A percentile compares a stretch with the other conserved stretches of the same genome.
Evolutionary conservation across 371 early-diverging fungal species (phyloP).

Genomic region (Mucor racemosus): DNA sequence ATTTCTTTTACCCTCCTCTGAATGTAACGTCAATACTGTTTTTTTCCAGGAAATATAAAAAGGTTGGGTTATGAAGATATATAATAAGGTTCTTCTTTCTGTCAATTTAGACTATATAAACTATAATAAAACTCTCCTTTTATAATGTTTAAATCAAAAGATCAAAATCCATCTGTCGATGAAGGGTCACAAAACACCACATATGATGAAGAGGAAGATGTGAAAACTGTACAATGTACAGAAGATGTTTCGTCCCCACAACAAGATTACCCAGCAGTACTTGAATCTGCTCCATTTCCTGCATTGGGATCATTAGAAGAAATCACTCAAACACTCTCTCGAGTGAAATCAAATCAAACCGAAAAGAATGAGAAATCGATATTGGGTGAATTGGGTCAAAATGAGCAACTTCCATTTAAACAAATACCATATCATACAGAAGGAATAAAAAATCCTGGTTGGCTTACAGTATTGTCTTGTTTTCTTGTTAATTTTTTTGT

Average conservation of each 20-base stretch:
- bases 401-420: constrained; percentile 11
- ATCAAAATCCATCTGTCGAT: not conserved
- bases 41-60: not conserved
- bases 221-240: constrained; percentile 1
- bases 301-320: constrained; percentile 38
- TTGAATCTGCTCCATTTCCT: constrained; percentile 48
- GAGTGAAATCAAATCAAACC: constrained; percentile 21
- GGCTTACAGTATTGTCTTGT: constrained; percentile 52
- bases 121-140: not conserved
- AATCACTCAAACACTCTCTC: constrained; percentile 41
- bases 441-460: constrained; percentile 48
- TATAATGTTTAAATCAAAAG: not conserved
- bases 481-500: constrained; percentile 64
- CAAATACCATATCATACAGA: constrained; percentile 37
- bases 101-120: not conserved
- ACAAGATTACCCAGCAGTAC: constrained; percentile 31
- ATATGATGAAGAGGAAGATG: not conserved
- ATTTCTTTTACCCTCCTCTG: constrained; percentile 10
- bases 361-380: constrained; percentile 13
- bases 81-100: not conserved
- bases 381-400: not conserved
- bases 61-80: not conserved
- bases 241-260: not conserved
- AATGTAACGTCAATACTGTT: constrained; percentile 1
- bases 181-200: not conserved